phyloP scores from a whole-genome alignment of 768 basidiomycete species.

The Termitomyces sp. region DNA sequence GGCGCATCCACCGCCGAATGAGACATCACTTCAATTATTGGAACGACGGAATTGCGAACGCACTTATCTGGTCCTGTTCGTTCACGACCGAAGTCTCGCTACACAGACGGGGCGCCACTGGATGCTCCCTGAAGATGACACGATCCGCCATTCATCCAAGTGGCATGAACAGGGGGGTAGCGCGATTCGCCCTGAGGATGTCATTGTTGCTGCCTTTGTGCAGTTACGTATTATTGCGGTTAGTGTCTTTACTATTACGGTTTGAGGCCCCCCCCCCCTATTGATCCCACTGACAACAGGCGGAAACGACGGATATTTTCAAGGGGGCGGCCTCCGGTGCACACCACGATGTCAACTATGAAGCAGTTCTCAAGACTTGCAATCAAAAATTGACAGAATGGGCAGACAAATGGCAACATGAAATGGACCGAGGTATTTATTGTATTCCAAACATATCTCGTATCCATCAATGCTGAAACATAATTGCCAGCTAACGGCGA shows the following conservation, averaged over 20 bases:
- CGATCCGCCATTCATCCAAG: slow-evolving; percentile 61
- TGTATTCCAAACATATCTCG: not conserved
- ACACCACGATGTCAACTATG: slow-evolving; percentile 69
- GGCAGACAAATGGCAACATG: slow-evolving; percentile 68
- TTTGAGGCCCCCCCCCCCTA: slow-evolving; percentile 2
- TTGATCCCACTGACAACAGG: slow-evolving; percentile 35
- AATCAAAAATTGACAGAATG: slow-evolving; percentile 73
- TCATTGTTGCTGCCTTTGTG: slow-evolving; percentile 75
- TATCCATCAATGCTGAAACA: not conserved
- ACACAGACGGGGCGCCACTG: slow-evolving; percentile 84
- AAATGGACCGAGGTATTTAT: slow-evolving; percentile 65
- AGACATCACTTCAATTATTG: slow-evolving; percentile 62
- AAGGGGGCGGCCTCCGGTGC: slow-evolving; percentile 38
- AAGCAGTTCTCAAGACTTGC: slow-evolving; percentile 67
- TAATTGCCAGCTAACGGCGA: slow-evolving; percentile 60
- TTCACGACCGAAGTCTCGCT: slow-evolving; percentile 83
- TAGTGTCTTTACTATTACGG: not conserved
- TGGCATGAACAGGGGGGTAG: slow-evolving; percentile 70
- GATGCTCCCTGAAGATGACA: slow-evolving; percentile 88
- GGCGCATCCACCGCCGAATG: slow-evolving; percentile 50
- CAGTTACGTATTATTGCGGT: slow-evolving; percentile 80
- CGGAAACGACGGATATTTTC: slow-evolving; percentile 72
- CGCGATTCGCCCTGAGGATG: slow-evolving; percentile 71
- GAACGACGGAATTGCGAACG: slow-evolving; percentile 85
- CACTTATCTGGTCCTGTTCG: slow-evolving; percentile 82